Evolutionary conservation across 2,329 filamentous ascomycete genomes (phyloP).

Genomic region (Aciculosporium take): DNA sequence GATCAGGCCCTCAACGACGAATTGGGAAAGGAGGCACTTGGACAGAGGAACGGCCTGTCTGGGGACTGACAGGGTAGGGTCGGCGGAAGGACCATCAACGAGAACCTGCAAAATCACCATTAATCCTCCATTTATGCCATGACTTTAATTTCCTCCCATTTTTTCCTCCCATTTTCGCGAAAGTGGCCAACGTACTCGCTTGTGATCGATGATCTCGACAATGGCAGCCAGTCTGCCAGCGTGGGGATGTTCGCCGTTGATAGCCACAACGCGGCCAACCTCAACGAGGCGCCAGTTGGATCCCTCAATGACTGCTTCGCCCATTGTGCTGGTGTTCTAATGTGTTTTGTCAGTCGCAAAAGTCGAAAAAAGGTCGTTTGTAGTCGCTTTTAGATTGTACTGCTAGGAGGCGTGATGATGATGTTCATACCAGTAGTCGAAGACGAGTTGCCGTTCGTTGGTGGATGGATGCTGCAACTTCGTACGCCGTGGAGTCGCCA

Average conservation of each 20-base stretch:
- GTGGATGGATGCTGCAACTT: conserved; percentile 23
- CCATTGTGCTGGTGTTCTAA: conserved; percentile 57
- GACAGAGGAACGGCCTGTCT: conserved; percentile 76
- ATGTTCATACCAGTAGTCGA: conserved; percentile 26
- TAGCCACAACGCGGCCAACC: conserved; percentile 92
- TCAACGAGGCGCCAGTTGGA: conserved; percentile 92
- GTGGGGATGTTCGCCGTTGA: conserved; percentile 65
- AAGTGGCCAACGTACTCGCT: conserved; percentile 75
- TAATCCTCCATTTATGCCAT: conserved; percentile 3
- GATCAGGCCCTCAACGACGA: conserved; percentile 75
- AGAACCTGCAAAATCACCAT: conserved; percentile 51
- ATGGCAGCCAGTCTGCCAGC: conserved; percentile 81
- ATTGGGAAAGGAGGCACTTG: conserved; percentile 75
- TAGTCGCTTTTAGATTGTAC: neutral
- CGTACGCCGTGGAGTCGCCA: conserved; percentile 23
- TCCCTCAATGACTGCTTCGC: conserved; percentile 67
- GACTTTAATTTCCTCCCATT: neutral
- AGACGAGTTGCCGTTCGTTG: conserved; percentile 23
- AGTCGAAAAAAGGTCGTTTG: conserved; percentile 1
- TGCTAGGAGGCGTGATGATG: conserved; percentile 7
- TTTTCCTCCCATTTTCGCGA: neutral
- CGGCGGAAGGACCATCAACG: conserved; percentile 82
- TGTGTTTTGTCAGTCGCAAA: conserved; percentile 19
- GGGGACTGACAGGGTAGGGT: conserved; percentile 65
- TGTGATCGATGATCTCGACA: conserved; percentile 99